phyloP scores from a whole-genome alignment of 352 stramenopile genomes.

The Pythium utonaiense region DNA sequence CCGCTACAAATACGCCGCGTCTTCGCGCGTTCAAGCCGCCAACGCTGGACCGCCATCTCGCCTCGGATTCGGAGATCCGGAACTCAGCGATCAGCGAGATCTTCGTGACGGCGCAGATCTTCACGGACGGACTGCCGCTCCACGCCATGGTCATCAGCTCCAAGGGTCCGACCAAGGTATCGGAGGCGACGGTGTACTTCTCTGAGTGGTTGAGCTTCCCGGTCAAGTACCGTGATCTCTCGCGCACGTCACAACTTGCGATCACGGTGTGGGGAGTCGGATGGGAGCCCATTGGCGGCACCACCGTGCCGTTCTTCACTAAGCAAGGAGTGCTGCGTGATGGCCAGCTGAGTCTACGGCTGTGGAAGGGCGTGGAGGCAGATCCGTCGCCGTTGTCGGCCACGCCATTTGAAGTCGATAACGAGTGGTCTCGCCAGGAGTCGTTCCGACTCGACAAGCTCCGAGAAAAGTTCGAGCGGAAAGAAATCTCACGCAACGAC shows the following conservation, averaged over 20 bases:
- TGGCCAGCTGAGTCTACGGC: conserved; percentile 84
- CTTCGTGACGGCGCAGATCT: conserved; percentile 87
- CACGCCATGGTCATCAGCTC: conserved; percentile 85
- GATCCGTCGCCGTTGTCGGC: conserved; percentile 59
- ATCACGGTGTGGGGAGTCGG: conserved; percentile 85
- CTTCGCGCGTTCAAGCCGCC: conserved; percentile 30
- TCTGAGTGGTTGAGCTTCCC: conserved; percentile 88
- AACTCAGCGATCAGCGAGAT: conserved; percentile 85
- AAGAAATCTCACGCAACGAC: conserved; percentile 81
- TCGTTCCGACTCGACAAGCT: conserved; percentile 85
- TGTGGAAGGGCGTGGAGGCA: conserved; percentile 69
- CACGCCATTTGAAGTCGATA: conserved; percentile 71
- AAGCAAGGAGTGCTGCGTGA: conserved; percentile 80
- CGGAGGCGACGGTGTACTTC: conserved; percentile 85
- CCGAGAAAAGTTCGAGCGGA: conserved; percentile 86
- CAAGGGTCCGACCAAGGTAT: conserved; percentile 82
- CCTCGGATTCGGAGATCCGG: conserved; percentile 65
- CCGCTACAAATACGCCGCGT: conserved; percentile 4
- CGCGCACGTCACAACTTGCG: conserved; percentile 76
- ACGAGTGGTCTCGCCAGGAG: conserved; percentile 70
- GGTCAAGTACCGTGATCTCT: conserved; percentile 83
- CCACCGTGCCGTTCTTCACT: conserved; percentile 87
- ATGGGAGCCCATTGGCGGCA: conserved; percentile 77
- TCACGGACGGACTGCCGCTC: conserved; percentile 75
- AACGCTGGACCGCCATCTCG: conserved; percentile 53